phyloP scores from a whole-genome alignment of 495 filamentous ascomycete genomes.

The Aspergillus haitiensis region DNA sequence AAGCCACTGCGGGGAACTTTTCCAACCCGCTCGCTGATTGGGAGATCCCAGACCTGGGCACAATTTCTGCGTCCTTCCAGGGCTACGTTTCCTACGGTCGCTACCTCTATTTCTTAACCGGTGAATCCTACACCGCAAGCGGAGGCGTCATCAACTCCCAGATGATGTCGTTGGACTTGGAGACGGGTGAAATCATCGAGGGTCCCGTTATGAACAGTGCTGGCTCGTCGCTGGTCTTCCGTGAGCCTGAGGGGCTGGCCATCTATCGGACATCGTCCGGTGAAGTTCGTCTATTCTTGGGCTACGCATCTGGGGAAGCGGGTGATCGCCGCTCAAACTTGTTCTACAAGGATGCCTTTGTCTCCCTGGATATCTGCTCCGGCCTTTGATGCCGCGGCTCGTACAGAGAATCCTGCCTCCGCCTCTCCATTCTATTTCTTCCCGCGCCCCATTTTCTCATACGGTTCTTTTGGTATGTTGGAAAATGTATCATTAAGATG shows the following conservation, averaged over 20 bases:
- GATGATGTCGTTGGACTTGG: conserved; percentile 20
- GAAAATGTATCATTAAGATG: too few relatives aligned
- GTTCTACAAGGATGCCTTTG: conserved; percentile 26
- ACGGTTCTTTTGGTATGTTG: neutral
- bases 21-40: conserved; percentile 15
- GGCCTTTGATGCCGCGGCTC: too few relatives aligned
- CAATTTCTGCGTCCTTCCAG: conserved; percentile 14
- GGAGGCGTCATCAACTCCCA: conserved; percentile 52
- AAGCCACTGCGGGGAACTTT: conserved; percentile 22
- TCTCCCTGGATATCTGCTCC: neutral
- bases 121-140: conserved; percentile 17
- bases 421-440: neutral
- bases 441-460: neutral
- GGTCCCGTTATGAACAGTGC: conserved; percentile 21
- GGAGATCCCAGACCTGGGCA: conserved; percentile 13
- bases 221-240: conserved; percentile 21
- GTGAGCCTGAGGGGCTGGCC: conserved; percentile 28
- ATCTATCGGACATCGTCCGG: conserved; percentile 24
- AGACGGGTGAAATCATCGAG: conserved; percentile 28
- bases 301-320: conserved; percentile 24
- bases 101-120: conserved; percentile 22
- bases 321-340: conserved; percentile 25
- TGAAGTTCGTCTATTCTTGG: conserved; percentile 25
- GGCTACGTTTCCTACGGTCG: conserved; percentile 22
- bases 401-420: too few relatives aligned